These are phyloP conservation scores for Nicotiana tabacum DNA, from an alignment of 257 asterid species.

Conservation along the genomic window DNA sequence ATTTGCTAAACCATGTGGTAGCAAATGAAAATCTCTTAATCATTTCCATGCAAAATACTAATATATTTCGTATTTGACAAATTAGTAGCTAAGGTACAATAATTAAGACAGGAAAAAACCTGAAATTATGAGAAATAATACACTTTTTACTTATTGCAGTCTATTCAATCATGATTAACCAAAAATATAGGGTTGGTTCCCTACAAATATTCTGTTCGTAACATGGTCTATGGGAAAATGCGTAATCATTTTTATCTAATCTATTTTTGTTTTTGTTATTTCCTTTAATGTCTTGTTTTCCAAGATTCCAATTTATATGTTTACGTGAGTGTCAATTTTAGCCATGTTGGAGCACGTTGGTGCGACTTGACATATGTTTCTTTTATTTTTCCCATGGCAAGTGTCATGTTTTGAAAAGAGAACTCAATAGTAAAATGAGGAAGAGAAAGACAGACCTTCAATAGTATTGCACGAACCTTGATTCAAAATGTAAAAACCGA, in stretches of 20 bases:
- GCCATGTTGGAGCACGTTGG: background rate
- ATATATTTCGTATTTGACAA: background rate
- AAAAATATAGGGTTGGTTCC: background rate
- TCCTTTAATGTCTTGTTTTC: background rate
- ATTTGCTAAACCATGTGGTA: background rate
- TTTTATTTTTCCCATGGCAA: background rate
- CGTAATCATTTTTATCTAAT: background rate
- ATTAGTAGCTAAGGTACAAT: background rate
- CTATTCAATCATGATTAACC: background rate
- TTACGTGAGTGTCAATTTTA: background rate
- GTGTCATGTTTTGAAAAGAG: background rate
- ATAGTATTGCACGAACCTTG: too few species aligned
- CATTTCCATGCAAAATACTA: background rate
- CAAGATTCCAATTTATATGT: background rate
- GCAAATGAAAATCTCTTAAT: background rate
- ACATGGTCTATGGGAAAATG: background rate
- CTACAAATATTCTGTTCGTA: background rate
- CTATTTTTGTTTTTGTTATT: background rate
- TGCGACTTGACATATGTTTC: background rate
- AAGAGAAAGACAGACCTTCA: background rate
- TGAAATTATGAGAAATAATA: slow-evolving; percentile 2
- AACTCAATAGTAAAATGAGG: background rate
- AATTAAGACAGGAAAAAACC: background rate
- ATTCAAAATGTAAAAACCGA: too few species aligned
- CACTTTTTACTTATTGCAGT: slow-evolving; percentile 1